Evolutionary conservation across 2,329 filamentous ascomycete genomes (phyloP).

Genomic region (Lecanicillium sp.): DNA sequence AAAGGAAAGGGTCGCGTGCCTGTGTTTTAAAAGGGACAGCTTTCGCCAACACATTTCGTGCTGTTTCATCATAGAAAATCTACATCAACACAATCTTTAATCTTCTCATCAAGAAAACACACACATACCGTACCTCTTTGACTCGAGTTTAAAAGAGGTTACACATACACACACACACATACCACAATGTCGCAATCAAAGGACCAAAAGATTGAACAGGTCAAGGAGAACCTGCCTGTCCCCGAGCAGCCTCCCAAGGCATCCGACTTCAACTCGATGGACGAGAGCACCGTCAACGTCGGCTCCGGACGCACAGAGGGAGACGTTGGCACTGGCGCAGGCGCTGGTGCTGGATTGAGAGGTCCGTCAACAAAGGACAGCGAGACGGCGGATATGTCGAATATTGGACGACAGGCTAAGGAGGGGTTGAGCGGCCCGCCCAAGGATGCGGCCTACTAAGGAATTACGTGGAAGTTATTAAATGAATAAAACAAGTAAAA

Average conservation of each 20-base stretch:
- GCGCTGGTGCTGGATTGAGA: conserved; percentile 43
- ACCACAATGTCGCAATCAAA: conserved; percentile 42
- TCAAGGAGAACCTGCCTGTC: conserved; percentile 65
- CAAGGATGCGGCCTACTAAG: conserved; percentile 6
- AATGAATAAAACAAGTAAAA: background rate
- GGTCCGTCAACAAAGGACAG: conserved; percentile 48
- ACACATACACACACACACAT: no score
- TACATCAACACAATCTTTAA: no score
- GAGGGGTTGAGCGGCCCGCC: conserved; percentile 35
- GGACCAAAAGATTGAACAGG: conserved; percentile 56
- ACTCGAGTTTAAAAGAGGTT: no score
- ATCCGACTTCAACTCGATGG: conserved; percentile 72
- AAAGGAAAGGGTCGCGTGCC: no score
- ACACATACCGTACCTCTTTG: no score
- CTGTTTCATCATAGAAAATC: no score
- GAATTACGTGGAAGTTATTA: background rate
- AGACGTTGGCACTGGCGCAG: conserved; percentile 42
- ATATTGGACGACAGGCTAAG: conserved; percentile 55
- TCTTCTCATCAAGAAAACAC: no score
- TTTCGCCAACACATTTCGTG: no score
- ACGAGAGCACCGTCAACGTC: conserved; percentile 60
- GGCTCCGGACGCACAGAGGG: conserved; percentile 51
- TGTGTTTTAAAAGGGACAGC: no score
- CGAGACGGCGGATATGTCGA: conserved; percentile 45
- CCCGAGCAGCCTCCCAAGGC: conserved; percentile 68